Base-by-base conservation (phyloP, 331 rosid species). In the Pyracantha coccinea region DNA sequence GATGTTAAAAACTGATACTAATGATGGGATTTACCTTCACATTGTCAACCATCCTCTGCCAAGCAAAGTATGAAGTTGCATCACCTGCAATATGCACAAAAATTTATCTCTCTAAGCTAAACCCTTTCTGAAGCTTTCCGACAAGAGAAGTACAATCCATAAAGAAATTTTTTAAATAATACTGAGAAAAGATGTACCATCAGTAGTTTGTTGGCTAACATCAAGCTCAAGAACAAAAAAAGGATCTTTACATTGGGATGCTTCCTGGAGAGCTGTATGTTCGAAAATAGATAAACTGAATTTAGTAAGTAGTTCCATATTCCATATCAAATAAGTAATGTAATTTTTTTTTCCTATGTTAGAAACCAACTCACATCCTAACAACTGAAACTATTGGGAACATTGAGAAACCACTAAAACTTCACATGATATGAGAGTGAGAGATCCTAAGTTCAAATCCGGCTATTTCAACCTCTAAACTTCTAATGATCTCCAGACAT, bases 231-330 rank as follows among this genome's bases (percentile, higher is more conserved):
- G 73, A 32, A 79, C 19, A 71, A 88, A 88, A 71, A 88, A 77
- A 47, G 96, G 94, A 82, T 92, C 96, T 82, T 90, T 88, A 65
- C 50, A 6, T 58, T 78, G 92, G 54, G 91, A 84, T 80, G 97
- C 73, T 70, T 90, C 91, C 80, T 84, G 88, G 53, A 92, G 91
- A 78, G 67, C 97, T 92, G 85, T 77, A 78, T 44, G 76, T 71
- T 79, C 15, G 24, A 57, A 54, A 73, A 73, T 38, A 73, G 57
- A 83, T 55, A 41, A 69, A 73, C 72, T 65, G 55, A 71, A 57
- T 68, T 41, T 11, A 73, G 33, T 24, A 70, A 70, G 54, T 33
- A 73, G 45, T 28, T 72, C 73, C 57, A 65, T 47, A 38, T 50
- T 52, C 25, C 44, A 41, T 59, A 74, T 50, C 14, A 41, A 75